These are phyloP conservation scores for Lentinula lateritia DNA, from an alignment of 768 basidiomycete genomes.

Conservation along the genomic window DNA sequence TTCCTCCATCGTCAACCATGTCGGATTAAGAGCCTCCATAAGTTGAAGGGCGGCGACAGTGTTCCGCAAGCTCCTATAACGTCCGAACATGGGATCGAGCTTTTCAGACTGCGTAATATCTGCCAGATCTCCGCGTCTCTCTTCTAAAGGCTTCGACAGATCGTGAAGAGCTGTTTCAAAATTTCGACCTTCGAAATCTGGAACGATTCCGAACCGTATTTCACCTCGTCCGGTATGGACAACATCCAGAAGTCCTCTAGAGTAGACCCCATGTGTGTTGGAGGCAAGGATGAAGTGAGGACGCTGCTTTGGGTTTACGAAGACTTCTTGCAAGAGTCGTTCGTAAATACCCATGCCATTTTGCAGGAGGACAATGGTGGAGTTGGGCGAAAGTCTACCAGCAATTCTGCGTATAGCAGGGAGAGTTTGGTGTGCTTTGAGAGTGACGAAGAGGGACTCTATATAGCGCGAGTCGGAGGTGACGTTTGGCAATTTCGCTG, in stretches of 20 bases:
- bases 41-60: slow-evolving; percentile 63
- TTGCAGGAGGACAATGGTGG: slow-evolving; percentile 88
- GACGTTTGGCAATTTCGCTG: not conserved
- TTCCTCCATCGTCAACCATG: slow-evolving; percentile 61
- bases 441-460: slow-evolving; percentile 74
- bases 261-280: slow-evolving; percentile 76
- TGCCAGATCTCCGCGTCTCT: slow-evolving; percentile 42
- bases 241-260: slow-evolving; percentile 44
- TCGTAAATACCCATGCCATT: slow-evolving; percentile 96
- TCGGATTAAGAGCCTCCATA: slow-evolving; percentile 48
- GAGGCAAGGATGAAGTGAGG: slow-evolving; percentile 84
- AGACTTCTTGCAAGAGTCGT: slow-evolving; percentile 57
- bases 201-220: slow-evolving; percentile 75
- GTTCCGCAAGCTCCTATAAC: slow-evolving; percentile 58
- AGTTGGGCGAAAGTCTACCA: slow-evolving; percentile 55
- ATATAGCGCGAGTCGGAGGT: slow-evolving; percentile 33
- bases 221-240: slow-evolving; percentile 68
- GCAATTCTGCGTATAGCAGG: slow-evolving; percentile 51
- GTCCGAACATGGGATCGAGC: slow-evolving; percentile 26
- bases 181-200: slow-evolving; percentile 56
- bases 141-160: slow-evolving; percentile 21
- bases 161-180: slow-evolving; percentile 53
- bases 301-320: slow-evolving; percentile 64
- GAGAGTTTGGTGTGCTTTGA: slow-evolving; percentile 69
- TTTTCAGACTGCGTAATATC: slow-evolving; percentile 42